Percentiles rank a stretch among this genome's conserved stretches.
Conservation (phyloP, 2,329 filamentous ascomycete genomes). For the Penicillium sp. region DNA sequence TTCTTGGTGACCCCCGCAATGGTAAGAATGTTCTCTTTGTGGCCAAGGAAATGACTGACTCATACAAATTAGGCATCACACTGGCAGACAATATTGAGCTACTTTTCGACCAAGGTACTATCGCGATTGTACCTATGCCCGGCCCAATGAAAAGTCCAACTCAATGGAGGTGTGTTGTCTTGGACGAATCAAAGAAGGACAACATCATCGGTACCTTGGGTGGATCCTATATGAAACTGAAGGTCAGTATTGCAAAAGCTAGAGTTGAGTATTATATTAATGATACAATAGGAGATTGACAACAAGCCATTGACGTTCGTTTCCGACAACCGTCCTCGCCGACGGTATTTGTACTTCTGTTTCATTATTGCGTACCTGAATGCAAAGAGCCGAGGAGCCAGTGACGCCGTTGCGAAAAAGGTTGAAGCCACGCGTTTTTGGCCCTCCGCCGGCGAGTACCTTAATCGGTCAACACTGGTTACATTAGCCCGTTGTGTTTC, state of each 20-base stretch:
- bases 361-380: slow-evolving; percentile 19
- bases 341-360: slow-evolving; percentile 22
- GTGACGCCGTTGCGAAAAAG: neutral
- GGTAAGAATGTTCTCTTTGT: no score
- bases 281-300: neutral
- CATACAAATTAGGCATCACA: no score
- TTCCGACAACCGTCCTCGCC: slow-evolving; percentile 15
- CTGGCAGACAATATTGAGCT: no score
- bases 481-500: neutral
- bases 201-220: neutral
- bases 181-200: neutral
- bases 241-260: neutral
- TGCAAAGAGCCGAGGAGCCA: neutral
- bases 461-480: neutral
- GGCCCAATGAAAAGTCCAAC: neutral
- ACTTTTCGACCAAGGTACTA: no score
- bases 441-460: neutral
- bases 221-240: neutral
- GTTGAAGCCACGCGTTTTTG: neutral
- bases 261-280: neutral
- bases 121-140: no score
- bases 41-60: no score
- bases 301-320: slow-evolving; percentile 12
- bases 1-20: no score
- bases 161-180: neutral